These are phyloP conservation scores for Aegilops sharonensis DNA, from an alignment of 176 grass and related monocot species.

Conservation along the genomic window DNA sequence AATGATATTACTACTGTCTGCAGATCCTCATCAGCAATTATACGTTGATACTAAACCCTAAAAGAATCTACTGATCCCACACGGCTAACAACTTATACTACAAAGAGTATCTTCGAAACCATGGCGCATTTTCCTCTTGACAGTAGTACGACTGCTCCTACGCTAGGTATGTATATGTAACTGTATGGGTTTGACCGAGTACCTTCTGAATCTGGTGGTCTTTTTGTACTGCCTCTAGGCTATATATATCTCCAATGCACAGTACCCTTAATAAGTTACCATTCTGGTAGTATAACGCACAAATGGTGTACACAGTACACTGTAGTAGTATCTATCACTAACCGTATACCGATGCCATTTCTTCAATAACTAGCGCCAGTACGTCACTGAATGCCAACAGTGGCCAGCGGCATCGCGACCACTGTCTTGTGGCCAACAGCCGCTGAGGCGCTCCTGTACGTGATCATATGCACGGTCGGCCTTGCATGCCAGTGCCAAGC, in stretches of 20 bases:
- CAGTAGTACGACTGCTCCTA: neutral
- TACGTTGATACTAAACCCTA: neutral
- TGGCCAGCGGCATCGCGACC: neutral
- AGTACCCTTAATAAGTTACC: neutral
- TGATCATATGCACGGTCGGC: conserved; percentile 23
- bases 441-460: neutral
- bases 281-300: neutral
- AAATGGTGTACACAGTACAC: neutral
- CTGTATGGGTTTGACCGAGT: neutral
- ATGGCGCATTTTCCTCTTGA: neutral
- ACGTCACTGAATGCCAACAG: neutral
- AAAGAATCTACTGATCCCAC: neutral
- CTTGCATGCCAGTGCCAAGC: neutral
- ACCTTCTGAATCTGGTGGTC: neutral
- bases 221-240: neutral
- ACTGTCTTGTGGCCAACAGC: neutral
- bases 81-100: neutral
- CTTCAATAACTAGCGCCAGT: neutral
- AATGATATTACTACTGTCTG: neutral
- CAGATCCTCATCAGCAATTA: neutral
- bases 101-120: neutral
- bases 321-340: neutral
- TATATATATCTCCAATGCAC: neutral
- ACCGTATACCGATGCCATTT: neutral
- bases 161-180: neutral